Base-by-base conservation (phyloP, 257 asterid genomes). In the Linderniella brevidens region DNA sequence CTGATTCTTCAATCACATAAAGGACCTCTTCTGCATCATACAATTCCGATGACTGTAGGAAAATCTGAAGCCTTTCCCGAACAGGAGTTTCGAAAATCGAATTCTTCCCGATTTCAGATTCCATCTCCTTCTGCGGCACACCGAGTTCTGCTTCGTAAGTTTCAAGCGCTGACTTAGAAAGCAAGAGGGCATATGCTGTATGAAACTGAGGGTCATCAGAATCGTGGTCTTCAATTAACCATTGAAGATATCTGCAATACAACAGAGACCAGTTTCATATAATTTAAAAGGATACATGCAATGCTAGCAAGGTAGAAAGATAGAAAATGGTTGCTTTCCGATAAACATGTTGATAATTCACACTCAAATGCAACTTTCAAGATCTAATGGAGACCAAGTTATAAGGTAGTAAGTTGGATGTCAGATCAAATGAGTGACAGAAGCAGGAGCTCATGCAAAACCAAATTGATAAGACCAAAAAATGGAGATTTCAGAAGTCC, bases 171-270 rank as follows among this genome's bases (percentile, higher is more conserved):
- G 98, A 76, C 62, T 77, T 85, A 13, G 94, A 83, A 60, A 90
- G 96, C 73, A 90, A 70, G 52, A 84, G 66, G 0, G 96, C 93
- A 53, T 84, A 88, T 56, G 79, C 67, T 9, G 92, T 88, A 64
- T 88, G 98, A 68, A 70, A 88, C 64, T 60, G 81, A 13, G 72
- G 38, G 51, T 81, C 94, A 48, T 75, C 92, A 41, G 82, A 78
- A 43, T 78, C 82, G 66, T 81, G 82, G 62, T 88, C 96, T 72
- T 88, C 98, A 56, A 84, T 88, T 68, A 88, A 62, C 98, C 98
- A 88, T 65, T 81, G 98, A 47, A 88, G 93, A 75, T 88, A 88
- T 68, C 96, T 88, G 85, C 58, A 71, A 35, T 17, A 11, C 4
- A 25, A 25, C 32, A 25, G 32, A 25, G 32, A 25, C 32, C 4